A percentile compares a stretch with the other conserved stretches of the same genome.
Evolutionary conservation across 768 basidiomycete genomes (phyloP).

Genomic region (Trametopsis cervina): DNA sequence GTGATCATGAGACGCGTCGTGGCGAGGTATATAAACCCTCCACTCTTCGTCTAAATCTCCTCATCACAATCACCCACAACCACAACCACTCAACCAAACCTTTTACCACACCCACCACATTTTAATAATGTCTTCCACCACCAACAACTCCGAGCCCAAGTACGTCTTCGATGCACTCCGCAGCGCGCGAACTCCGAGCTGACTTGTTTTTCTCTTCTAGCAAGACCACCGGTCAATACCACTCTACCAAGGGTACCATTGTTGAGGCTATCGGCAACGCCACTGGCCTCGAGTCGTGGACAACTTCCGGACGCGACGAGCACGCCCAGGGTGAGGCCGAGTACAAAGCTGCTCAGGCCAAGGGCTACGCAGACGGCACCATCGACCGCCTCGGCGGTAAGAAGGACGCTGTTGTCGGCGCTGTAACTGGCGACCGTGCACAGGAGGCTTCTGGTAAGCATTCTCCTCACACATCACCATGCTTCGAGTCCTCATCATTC

Average conservation of each 20-base stretch:
- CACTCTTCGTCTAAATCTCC: background rate
- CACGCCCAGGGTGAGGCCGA: conserved; percentile 42
- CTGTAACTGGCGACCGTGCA: conserved; percentile 47
- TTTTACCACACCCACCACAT: background rate
- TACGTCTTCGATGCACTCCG: too few species aligned
- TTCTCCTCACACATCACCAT: too few species aligned
- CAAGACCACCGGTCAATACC: conserved; percentile 31
- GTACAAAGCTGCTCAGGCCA: conserved; percentile 38
- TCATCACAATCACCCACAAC: conserved; percentile 4
- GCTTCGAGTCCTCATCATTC: background rate
- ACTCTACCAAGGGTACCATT: conserved; percentile 32
- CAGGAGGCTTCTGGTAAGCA: conserved; percentile 41
- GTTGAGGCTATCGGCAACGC: conserved; percentile 37
- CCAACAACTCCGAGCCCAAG: conserved; percentile 21
- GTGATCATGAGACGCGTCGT: background rate
- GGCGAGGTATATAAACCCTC: background rate
- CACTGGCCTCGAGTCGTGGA: conserved; percentile 37
- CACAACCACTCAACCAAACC: background rate
- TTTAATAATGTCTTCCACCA: conserved; percentile 18
- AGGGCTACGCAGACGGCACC: conserved; percentile 45
- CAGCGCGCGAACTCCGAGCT: too few species aligned
- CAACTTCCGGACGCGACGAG: conserved; percentile 40
- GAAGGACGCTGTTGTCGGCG: conserved; percentile 47
- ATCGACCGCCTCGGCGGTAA: conserved; percentile 40
- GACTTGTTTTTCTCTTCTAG: conserved; percentile 14